phyloP scores from a whole-genome alignment of 148 eudicot species.

The Hydrangea macrophylla region DNA sequence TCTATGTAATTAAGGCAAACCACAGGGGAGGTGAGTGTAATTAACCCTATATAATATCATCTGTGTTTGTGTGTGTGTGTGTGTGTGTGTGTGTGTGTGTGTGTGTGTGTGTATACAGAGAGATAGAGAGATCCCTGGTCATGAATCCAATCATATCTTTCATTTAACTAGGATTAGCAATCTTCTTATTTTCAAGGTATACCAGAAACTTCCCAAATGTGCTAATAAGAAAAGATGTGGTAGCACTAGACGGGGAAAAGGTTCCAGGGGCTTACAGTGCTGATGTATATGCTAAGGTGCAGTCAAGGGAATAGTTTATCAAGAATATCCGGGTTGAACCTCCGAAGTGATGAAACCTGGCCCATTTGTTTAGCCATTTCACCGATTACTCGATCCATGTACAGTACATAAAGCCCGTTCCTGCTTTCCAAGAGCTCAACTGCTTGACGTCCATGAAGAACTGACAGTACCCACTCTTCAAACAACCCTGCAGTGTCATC shows the following conservation, averaged over 20 bases:
- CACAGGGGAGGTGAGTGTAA: too few species aligned
- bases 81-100: too few species aligned
- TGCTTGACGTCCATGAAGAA: slow-evolving; percentile 57
- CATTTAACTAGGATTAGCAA: too few species aligned
- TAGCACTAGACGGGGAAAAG: not conserved
- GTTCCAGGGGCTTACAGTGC: slow-evolving; percentile 6
- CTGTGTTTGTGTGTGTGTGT: too few species aligned
- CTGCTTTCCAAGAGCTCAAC: slow-evolving; percentile 63
- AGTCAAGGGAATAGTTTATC: slow-evolving; percentile 45
- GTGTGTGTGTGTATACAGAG: too few species aligned
- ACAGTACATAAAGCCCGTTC: slow-evolving; percentile 65
- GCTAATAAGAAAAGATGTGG: not conserved
- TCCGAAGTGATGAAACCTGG: slow-evolving; percentile 42
- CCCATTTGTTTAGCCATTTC: slow-evolving; percentile 55
- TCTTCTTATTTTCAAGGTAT: not conserved
- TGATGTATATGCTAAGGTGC: not conserved
- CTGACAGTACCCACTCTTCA: slow-evolving; percentile 69
- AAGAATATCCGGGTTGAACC: slow-evolving; percentile 51
- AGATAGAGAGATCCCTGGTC: too few species aligned
- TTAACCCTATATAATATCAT: too few species aligned
- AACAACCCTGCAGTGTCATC: slow-evolving; percentile 49
- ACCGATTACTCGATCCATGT: slow-evolving; percentile 84
- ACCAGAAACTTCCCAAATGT: not conserved
- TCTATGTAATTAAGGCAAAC: too few species aligned
- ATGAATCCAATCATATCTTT: too few species aligned